These are phyloP conservation scores for Sanghuangporus sanghuang DNA, from an alignment of 1,284 basidiomycete species.

Conservation along the genomic window DNA sequence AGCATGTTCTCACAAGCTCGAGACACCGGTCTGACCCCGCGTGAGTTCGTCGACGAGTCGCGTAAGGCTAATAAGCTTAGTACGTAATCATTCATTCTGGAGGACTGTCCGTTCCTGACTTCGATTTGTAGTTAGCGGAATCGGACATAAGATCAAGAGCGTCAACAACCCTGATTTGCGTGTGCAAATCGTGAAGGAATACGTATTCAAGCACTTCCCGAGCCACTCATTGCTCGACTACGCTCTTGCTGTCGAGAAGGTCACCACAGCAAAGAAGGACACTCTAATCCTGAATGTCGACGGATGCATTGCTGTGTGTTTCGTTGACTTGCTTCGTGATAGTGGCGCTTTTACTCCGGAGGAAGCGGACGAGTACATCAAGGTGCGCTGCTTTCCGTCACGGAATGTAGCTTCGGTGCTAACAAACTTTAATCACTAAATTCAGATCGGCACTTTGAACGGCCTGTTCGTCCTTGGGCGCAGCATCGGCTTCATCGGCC, in stretches of 20 bases:
- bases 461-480: slow-evolving; percentile 97
- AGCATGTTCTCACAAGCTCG: slow-evolving; percentile 91
- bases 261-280: slow-evolving; percentile 97
- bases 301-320: slow-evolving; percentile 96
- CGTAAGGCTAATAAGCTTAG: slow-evolving; percentile 96
- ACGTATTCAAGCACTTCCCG: slow-evolving; percentile 94
- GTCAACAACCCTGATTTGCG: slow-evolving; percentile 96
- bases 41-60: slow-evolving; percentile 96
- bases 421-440: slow-evolving; percentile 9
- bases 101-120: not conserved
- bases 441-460: slow-evolving; percentile 83
- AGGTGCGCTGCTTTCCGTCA: slow-evolving; percentile 34
- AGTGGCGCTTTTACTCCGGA: slow-evolving; percentile 93
- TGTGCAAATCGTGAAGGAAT: slow-evolving; percentile 98
- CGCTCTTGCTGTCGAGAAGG: slow-evolving; percentile 97
- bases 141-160: slow-evolving; percentile 99
- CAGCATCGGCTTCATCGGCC: slow-evolving; percentile 95
- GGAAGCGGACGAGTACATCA: slow-evolving; percentile 97
- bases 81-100: slow-evolving; percentile 33
- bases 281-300: slow-evolving; percentile 96
- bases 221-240: slow-evolving; percentile 91
- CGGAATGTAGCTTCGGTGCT: not conserved
- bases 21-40: slow-evolving; percentile 88
- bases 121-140: slow-evolving; percentile 74
- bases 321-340: slow-evolving; percentile 92